Evolutionary conservation across 352 stramenopile species (phyloP).

Genomic region (Globisporangium mamillatum): DNA sequence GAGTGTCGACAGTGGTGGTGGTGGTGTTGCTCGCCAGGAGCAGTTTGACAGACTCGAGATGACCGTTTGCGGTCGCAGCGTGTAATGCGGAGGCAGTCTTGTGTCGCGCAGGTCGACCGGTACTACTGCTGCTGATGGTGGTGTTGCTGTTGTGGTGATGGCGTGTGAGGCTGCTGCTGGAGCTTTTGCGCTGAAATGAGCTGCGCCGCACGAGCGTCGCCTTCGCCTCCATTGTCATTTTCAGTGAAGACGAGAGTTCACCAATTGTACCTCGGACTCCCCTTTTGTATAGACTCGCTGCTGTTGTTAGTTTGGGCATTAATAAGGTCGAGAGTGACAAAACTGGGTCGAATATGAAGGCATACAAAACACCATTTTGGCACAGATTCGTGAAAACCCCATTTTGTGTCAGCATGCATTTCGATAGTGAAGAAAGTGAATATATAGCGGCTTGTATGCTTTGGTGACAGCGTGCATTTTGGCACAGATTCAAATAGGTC

Average conservation of each 20-base stretch:
- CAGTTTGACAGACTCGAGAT: constrained; percentile 13
- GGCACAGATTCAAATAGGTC: too few species aligned
- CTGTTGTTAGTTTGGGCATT: too few species aligned
- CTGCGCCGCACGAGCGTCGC: background rate
- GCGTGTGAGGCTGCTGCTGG: background rate
- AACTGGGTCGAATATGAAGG: too few species aligned
- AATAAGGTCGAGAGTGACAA: too few species aligned
- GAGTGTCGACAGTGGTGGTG: background rate
- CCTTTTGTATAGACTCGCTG: too few species aligned
- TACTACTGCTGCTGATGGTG: background rate
- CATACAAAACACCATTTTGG: too few species aligned
- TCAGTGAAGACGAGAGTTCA: background rate
- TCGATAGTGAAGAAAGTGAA: too few species aligned
- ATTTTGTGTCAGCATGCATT: too few species aligned
- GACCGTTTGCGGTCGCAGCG: constrained; percentile 8
- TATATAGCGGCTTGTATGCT: too few species aligned
- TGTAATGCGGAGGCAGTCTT: background rate
- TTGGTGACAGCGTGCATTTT: too few species aligned
- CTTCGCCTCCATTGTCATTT: background rate
- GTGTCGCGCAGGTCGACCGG: background rate
- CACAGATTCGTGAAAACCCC: too few species aligned
- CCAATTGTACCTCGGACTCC: too few species aligned
- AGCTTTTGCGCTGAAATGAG: constrained; percentile 35
- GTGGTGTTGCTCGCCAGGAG: background rate
- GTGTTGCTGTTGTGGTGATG: background rate